phyloP scores from a whole-genome alignment of 352 stramenopile genomes.

The Phytophthora foliorum region DNA sequence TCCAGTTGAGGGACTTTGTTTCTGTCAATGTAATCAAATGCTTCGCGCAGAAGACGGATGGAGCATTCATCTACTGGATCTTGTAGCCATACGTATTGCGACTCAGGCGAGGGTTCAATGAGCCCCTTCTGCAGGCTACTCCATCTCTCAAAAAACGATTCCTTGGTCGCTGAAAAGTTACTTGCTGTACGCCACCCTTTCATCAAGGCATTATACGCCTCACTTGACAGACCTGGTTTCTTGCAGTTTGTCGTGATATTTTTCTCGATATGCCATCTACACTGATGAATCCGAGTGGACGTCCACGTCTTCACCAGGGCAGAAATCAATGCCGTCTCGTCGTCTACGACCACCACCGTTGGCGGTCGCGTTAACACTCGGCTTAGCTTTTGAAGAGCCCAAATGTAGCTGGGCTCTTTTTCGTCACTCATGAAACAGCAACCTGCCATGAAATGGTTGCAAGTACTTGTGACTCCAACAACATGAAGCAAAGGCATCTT shows the following conservation, averaged over 20 bases:
- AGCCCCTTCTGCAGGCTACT: not conserved
- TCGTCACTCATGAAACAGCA: not conserved
- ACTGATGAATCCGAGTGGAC: not conserved
- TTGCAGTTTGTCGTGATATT: not conserved
- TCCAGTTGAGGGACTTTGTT: not conserved
- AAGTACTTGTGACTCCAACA: not conserved
- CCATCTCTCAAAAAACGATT: not conserved
- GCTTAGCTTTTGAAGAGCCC: not conserved
- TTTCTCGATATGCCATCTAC: not conserved
- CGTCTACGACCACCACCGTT: not conserved
- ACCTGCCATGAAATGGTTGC: not conserved
- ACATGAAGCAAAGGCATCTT: not conserved
- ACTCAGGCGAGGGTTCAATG: not conserved
- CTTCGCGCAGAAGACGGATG: not conserved
- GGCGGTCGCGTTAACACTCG: not conserved
- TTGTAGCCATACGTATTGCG: not conserved
- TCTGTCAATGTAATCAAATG: not conserved
- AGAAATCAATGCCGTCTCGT: not conserved
- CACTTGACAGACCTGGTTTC: not conserved
- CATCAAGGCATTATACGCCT: not conserved
- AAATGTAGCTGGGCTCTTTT: not conserved
- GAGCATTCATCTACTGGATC: not conserved
- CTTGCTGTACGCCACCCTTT: not conserved
- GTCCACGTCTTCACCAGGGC: not conserved
- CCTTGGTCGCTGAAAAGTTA: not conserved